Conservation (phyloP, 106 monocot species). For the Acorus calamus region DNA sequence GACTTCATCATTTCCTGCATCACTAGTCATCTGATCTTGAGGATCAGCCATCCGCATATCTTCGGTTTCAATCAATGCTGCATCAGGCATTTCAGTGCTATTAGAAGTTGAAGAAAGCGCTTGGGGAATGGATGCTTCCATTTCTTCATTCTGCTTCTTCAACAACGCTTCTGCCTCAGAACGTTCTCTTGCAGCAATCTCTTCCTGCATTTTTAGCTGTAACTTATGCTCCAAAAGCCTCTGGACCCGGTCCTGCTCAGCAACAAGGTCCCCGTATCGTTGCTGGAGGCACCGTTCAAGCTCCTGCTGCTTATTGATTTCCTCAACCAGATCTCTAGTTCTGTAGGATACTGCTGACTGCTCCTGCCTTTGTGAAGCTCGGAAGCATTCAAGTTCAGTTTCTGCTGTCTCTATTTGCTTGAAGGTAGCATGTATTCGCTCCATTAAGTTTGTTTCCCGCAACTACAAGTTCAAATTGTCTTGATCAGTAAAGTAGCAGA, state of each 20-base stretch:
- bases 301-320: constrained; percentile 70
- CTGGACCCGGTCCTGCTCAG: constrained; percentile 40
- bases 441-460: constrained; percentile 63
- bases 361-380: constrained; percentile 72
- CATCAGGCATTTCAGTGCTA: too few species aligned
- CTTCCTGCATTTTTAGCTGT: constrained; percentile 40
- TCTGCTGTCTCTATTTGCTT: constrained; percentile 79
- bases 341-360: constrained; percentile 58
- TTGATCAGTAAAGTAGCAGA: constrained; percentile 3
- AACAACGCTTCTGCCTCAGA: neutral
- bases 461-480: neutral
- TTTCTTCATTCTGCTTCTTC: too few species aligned
- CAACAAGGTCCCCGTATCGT: constrained; percentile 53
- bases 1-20: too few species aligned
- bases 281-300: constrained; percentile 53
- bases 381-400: constrained; percentile 83
- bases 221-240: constrained; percentile 38
- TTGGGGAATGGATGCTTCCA: too few species aligned
- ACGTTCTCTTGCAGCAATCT: constrained; percentile 39
- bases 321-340: constrained; percentile 44
- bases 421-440: constrained; percentile 71
- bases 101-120: too few species aligned
- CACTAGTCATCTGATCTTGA: too few species aligned
- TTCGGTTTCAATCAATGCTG: too few species aligned
- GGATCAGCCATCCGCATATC: too few species aligned